A percentile compares a stretch with the other conserved stretches of the same genome.
These are phyloP conservation scores for Crithidia fasciculata DNA, from an alignment of 208 protist species.

Conservation along the genomic window DNA sequence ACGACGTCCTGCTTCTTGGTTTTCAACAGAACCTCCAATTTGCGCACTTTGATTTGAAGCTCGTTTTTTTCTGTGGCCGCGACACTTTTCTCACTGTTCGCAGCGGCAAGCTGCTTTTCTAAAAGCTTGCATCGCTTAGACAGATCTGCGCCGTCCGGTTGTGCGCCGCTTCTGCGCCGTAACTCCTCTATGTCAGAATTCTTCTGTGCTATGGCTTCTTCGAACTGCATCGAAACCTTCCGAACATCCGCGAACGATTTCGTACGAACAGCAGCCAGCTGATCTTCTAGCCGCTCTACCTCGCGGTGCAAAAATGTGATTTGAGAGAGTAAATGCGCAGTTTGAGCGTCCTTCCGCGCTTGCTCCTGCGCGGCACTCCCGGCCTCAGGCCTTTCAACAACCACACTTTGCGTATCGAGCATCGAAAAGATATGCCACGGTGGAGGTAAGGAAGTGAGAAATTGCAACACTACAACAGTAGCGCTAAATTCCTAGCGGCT, in stretches of 20 bases:
- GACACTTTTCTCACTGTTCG: slow-evolving; percentile 71
- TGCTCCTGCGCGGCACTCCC: background rate
- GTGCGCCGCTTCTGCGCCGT: slow-evolving; percentile 24
- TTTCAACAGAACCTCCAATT: slow-evolving; percentile 56
- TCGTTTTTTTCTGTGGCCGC: slow-evolving; percentile 64
- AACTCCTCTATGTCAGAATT: slow-evolving; percentile 43
- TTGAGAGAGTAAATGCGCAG: slow-evolving; percentile 66
- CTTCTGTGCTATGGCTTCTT: slow-evolving; percentile 59
- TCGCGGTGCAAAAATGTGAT: slow-evolving; percentile 85
- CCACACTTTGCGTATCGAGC: background rate
- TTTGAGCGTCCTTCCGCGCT: slow-evolving; percentile 28
- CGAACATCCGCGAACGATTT: slow-evolving; percentile 35
- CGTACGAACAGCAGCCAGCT: slow-evolving; percentile 36
- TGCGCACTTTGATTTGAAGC: slow-evolving; percentile 50
- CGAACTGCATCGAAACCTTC: slow-evolving; percentile 42
- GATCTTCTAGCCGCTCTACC: slow-evolving; percentile 75
- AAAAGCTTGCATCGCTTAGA: slow-evolving; percentile 55
- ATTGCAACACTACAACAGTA: background rate
- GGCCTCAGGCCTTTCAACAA: background rate
- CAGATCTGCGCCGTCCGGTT: slow-evolving; percentile 48
- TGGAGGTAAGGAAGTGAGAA: background rate
- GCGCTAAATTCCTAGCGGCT: too few relatives aligned
- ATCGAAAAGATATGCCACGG: background rate
- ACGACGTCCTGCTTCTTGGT: slow-evolving; percentile 40
- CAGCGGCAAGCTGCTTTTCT: slow-evolving; percentile 74